phyloP scores from a whole-genome alignment of 2,329 filamentous ascomycete genomes.

The Hymenoscyphus scutula region DNA sequence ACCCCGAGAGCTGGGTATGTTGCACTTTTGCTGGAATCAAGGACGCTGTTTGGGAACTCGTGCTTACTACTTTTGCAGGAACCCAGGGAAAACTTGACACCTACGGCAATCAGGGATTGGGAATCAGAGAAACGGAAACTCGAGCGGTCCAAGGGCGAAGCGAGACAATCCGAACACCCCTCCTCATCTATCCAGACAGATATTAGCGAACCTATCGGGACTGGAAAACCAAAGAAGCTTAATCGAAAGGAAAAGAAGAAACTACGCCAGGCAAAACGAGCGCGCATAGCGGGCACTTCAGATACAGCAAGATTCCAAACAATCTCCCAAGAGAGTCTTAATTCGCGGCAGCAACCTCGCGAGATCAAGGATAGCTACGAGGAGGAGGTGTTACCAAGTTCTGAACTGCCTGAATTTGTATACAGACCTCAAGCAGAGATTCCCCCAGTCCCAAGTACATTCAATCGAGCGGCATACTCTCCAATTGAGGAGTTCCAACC shows the following conservation, averaged over 20 bases:
- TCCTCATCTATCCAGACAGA: conserved; percentile 6
- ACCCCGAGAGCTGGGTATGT: conserved; percentile 52
- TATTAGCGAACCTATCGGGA: conserved; percentile 22
- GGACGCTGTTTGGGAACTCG: not conserved
- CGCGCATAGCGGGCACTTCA: conserved; percentile 5
- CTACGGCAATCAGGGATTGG: conserved; percentile 13
- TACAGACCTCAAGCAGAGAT: conserved; percentile 19
- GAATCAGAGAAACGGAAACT: conserved; percentile 2
- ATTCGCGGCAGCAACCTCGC: not conserved
- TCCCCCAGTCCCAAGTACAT: conserved; percentile 6
- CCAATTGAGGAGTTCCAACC: not conserved
- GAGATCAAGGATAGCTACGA: conserved; percentile 33
- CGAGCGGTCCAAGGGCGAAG: not conserved
- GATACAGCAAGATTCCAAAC: conserved; percentile 16
- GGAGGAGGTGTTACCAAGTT: conserved; percentile 10
- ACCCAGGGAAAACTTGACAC: conserved; percentile 10
- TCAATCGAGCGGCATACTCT: conserved; percentile 21
- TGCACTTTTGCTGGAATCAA: not conserved
- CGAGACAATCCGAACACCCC: not conserved
- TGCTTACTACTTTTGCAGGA: conserved; percentile 6
- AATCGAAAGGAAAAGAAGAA: not conserved
- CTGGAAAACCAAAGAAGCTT: conserved; percentile 15
- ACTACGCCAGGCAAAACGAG: conserved; percentile 2
- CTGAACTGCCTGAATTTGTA: not conserved
- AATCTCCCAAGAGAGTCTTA: conserved; percentile 15